Base-by-base conservation (phyloP, 208 protist genomes). In the Phytomonas sp. region DNA sequence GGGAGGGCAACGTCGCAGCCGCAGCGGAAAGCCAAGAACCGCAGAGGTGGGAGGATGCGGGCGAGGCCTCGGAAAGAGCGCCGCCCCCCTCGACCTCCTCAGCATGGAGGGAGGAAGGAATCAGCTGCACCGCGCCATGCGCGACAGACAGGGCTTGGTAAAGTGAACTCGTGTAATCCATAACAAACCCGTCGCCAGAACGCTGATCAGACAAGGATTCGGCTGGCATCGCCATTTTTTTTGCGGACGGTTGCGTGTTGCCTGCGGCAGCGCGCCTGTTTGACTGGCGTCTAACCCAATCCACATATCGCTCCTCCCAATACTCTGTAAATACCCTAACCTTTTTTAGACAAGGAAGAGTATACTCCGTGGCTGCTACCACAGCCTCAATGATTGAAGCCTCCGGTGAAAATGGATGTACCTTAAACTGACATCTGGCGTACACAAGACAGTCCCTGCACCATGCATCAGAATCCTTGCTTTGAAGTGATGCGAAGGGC, bases 11-110 rank as follows among this genome's bases (percentile, higher is more conserved):
- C 63, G 29, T 4, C 52, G 52, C 52, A 73, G 45, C 33, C 69
- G 62, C 62, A 59, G 32, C 56, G 45, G 60, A 42, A 63, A 76
- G 61, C 52, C 71, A 61, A 31, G 52, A 63, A 29, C 74, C 61
- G 62, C 49, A 45, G 32, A 68, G 63, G 29, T 69, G 59, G 52
- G 11, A 30, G 8, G 45, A 11, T 7, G 36, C 49, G 0, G 26
- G 12, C 37, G 23, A 29, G 5, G 8, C 40, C 40, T 49, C 40
- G 40, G 40, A 49, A 49, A 49, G 19, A 23, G 60, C 60, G n/a
- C 31, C 11, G 11, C 60, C 40, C 45, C 64, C 67, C 45, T 69
- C 67, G 19, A 67, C 62, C 30, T 66, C 68, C 26, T 68, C 36
- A 12, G 52, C 36, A 30, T 12, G 23, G 29, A 70, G 3, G 29